phyloP scores from a whole-genome alignment of 345 rosid genomes.

The Eucalyptus dawsonii region DNA sequence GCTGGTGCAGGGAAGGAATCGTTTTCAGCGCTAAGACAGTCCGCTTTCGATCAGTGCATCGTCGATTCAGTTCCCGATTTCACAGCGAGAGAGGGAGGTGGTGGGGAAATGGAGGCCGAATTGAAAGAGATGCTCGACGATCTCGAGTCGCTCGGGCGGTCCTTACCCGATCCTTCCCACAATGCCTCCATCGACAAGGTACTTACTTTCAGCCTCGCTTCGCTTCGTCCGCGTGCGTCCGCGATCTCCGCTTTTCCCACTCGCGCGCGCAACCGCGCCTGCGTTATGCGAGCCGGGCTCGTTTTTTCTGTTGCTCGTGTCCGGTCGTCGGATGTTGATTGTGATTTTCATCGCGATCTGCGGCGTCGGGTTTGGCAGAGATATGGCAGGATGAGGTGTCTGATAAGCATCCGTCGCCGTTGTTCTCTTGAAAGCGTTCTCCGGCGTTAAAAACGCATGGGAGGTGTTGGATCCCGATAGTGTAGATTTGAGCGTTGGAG shows the following conservation, averaged over 20 bases:
- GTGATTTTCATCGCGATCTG: neutral
- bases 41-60: neutral
- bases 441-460: neutral
- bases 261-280: neutral
- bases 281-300: neutral
- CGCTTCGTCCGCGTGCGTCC: neutral
- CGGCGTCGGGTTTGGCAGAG: neutral
- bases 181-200: slow-evolving; percentile 54
- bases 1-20: neutral
- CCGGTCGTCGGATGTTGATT: neutral
- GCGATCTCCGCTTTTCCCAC: neutral
- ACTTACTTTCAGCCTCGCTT: neutral
- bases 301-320: neutral
- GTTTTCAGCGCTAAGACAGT: neutral
- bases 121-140: slow-evolving; percentile 48
- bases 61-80: neutral
- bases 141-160: slow-evolving; percentile 43
- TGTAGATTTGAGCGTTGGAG: neutral
- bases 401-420: neutral
- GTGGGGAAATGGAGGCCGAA: slow-evolving; percentile 52
- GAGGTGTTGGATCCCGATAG: neutral
- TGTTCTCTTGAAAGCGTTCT: neutral
- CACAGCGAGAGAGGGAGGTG: neutral
- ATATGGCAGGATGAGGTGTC: neutral
- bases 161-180: slow-evolving; percentile 39